Conservation (phyloP, 2,329 filamentous ascomycete genomes). For the Aplosporella prunicola region DNA sequence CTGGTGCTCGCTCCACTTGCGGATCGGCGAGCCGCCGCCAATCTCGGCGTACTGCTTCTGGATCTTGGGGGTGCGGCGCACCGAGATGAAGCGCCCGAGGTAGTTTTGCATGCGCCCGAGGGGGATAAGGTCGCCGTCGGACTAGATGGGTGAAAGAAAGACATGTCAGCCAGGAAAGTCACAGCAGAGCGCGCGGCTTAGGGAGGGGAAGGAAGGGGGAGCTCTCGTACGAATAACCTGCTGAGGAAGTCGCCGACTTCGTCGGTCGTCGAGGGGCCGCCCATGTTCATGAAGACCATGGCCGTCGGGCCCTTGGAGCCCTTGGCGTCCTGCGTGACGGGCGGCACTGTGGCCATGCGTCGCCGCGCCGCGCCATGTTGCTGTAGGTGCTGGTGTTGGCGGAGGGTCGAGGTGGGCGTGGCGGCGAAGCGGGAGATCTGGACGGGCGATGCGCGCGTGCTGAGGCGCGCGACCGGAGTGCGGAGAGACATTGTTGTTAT, state of each 20-base stretch:
- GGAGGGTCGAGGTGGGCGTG: conserved; percentile 26
- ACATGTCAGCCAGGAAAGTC: conserved; percentile 15
- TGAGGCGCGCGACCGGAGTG: conserved; percentile 23
- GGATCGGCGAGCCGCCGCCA: conserved; percentile 93
- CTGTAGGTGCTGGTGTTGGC: conserved; percentile 14
- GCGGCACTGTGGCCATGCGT: conserved; percentile 42
- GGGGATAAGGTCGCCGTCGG: conserved; percentile 92
- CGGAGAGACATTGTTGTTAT: conserved; percentile 30
- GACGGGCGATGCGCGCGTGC: conserved; percentile 22
- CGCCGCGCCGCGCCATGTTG: background rate
- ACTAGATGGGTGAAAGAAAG: too few species aligned
- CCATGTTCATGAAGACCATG: conserved; percentile 99
- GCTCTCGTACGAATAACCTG: conserved; percentile 77
- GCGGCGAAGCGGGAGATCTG: conserved; percentile 20
- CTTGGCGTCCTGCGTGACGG: conserved; percentile 68
- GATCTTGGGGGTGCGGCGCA: conserved; percentile 87
- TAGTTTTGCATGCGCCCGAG: conserved; percentile 85
- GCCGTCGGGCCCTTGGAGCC: conserved; percentile 75
- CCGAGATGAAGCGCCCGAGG: conserved; percentile 77
- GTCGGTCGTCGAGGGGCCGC: conserved; percentile 76
- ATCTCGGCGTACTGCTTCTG: conserved; percentile 92
- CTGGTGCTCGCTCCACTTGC: conserved; percentile 96
- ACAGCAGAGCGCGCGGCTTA: conserved; percentile 2
- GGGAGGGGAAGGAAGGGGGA: too few species aligned
- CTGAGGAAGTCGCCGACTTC: conserved; percentile 88